Percentiles rank a stretch among this genome's conserved stretches.
Evolutionary conservation across 306 rosid genomes (phyloP).

Genomic region (Ormosia semicastrata): DNA sequence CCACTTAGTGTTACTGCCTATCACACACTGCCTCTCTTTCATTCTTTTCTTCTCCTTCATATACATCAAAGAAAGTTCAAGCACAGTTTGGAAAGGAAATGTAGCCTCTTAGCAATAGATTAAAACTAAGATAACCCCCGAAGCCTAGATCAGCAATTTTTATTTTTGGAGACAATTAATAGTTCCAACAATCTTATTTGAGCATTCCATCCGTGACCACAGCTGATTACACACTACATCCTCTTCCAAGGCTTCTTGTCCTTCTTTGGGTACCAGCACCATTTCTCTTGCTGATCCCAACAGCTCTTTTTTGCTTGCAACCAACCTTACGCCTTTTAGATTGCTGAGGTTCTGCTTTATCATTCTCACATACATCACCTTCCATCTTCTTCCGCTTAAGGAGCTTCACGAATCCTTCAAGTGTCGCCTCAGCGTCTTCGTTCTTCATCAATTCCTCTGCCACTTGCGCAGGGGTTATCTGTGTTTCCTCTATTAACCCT

Average conservation of each 20-base stretch:
- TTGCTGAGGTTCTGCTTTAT: constrained; percentile 5
- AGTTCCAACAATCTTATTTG: not conserved
- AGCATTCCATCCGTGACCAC: not conserved
- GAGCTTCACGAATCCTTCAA: constrained; percentile 54
- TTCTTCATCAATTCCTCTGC: constrained; percentile 83
- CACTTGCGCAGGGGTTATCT: constrained; percentile 74
- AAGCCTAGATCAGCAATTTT: no score
- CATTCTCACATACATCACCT: constrained; percentile 51
- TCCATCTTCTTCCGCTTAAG: constrained; percentile 76
- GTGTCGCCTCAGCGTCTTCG: constrained; percentile 56
- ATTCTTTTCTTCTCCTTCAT: not conserved
- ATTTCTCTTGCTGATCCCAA: constrained; percentile 28
- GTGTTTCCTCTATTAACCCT: constrained; percentile 45
- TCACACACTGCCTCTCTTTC: not conserved
- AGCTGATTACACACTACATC: constrained; percentile 14
- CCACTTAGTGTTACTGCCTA: not conserved
- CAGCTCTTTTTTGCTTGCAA: constrained; percentile 30
- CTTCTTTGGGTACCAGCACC: constrained; percentile 26
- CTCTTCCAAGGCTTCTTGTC: constrained; percentile 36
- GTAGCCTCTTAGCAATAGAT: not conserved
- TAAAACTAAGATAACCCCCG: not conserved
- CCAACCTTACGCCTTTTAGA: constrained; percentile 51
- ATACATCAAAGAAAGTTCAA: not conserved
- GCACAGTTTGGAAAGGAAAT: not conserved
- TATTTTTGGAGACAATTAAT: not conserved